Conservation (phyloP, 352 stramenopile genomes). For the Globisporangium acanthophoron region DNA sequence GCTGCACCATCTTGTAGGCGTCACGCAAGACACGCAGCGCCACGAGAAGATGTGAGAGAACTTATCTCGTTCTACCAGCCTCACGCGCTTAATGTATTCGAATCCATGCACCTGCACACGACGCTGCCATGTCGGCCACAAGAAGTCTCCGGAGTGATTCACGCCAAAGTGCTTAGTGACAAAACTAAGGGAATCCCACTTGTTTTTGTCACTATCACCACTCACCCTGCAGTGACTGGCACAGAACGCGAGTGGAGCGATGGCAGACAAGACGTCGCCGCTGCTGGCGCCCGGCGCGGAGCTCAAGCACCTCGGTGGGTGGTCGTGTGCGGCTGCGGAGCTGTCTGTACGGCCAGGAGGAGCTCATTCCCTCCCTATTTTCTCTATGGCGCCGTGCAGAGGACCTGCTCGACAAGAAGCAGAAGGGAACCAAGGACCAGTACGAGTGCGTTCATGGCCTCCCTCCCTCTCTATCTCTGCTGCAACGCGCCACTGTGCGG, state of each 20-base stretch:
- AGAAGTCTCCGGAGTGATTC: no score
- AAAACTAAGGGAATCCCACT: neutral
- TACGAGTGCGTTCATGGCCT: slow-evolving; percentile 23
- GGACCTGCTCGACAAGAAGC: slow-evolving; percentile 15
- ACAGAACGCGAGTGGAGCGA: slow-evolving; percentile 13
- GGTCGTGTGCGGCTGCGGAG: neutral
- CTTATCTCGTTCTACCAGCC: no score
- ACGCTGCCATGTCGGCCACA: no score
- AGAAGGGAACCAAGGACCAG: slow-evolving; percentile 9
- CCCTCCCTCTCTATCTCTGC: slow-evolving; percentile 1
- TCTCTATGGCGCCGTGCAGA: neutral
- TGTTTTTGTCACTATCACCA: neutral
- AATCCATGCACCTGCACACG: no score
- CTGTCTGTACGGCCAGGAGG: no score
- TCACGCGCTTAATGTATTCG: no score
- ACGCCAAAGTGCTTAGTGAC: neutral
- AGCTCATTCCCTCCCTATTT: neutral
- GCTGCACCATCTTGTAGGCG: slow-evolving; percentile 48
- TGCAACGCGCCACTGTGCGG: neutral
- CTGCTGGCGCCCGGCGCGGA: slow-evolving; percentile 35
- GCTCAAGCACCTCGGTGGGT: slow-evolving; percentile 43
- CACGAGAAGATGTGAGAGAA: neutral
- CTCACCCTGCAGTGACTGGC: neutral
- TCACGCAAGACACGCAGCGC: neutral
- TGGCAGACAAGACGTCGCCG: slow-evolving; percentile 36